Evolutionary conservation across 345 rosid genomes (phyloP).

Genomic region (Toxicodendron radicans): DNA sequence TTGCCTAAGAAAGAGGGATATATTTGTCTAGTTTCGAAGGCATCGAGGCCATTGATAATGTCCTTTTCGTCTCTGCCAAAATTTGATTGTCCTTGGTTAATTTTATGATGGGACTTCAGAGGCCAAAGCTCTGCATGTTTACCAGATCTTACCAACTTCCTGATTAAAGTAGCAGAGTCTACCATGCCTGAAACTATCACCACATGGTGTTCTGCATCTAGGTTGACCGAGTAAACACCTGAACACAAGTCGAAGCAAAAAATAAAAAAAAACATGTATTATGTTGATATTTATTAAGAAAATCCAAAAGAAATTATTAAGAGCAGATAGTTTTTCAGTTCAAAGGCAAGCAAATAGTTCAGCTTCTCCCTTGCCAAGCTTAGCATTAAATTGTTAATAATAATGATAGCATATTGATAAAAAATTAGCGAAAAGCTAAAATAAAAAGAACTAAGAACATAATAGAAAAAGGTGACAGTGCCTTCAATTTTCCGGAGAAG

Average conservation of each 20-base stretch:
- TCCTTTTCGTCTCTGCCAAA: background rate
- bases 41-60: slow-evolving; percentile 12
- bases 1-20: slow-evolving; percentile 27
- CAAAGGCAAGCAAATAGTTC: too few species aligned
- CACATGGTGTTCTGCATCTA: slow-evolving; percentile 48
- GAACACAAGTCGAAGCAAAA: slow-evolving; percentile 21
- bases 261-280: background rate
- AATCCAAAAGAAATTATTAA: background rate
- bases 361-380: too few species aligned
- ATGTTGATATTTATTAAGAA: background rate
- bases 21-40: slow-evolving; percentile 16
- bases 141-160: slow-evolving; percentile 52
- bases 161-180: slow-evolving; percentile 44
- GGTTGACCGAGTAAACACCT: slow-evolving; percentile 64
- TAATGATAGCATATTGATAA: background rate
- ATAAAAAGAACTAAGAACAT: background rate
- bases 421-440: background rate
- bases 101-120: slow-evolving; percentile 24
- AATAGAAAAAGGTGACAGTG: background rate
- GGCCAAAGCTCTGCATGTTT: slow-evolving; percentile 60
- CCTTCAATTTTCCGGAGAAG: slow-evolving; percentile 73
- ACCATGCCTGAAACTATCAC: slow-evolving; percentile 62
- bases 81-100: slow-evolving; percentile 17
- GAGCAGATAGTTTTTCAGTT: background rate
- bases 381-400: too few species aligned